phyloP scores from a whole-genome alignment of 2,329 filamentous ascomycete genomes.

The Rutstroemia sp. region DNA sequence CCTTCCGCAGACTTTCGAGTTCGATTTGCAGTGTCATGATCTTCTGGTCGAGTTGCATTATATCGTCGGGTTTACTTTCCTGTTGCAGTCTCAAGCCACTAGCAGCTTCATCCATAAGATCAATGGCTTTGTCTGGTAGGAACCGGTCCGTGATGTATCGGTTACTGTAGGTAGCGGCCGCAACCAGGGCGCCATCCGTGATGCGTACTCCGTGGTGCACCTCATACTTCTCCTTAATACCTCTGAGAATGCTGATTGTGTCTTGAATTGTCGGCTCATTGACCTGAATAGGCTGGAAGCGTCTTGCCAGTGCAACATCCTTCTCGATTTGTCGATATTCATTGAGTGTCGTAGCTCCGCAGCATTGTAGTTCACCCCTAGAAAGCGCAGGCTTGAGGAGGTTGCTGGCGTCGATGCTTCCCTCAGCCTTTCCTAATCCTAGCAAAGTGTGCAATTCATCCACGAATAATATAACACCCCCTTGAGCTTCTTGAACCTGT shows the following conservation, averaged over 20 bases:
- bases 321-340: constrained; percentile 95
- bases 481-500: constrained; percentile 63
- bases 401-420: constrained; percentile 94
- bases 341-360: constrained; percentile 84
- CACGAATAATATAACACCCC: constrained; percentile 87
- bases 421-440: constrained; percentile 89
- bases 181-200: constrained; percentile 84
- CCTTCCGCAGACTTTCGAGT: constrained; percentile 86
- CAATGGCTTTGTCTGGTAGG: constrained; percentile 93
- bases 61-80: constrained; percentile 93
- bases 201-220: constrained; percentile 95
- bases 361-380: constrained; percentile 77
- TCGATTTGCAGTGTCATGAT: constrained; percentile 98
- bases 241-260: constrained; percentile 89
- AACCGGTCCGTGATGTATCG: constrained; percentile 96
- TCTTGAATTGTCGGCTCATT: constrained; percentile 85
- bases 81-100: constrained; percentile 86
- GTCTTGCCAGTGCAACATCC: constrained; percentile 82
- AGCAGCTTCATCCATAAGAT: constrained; percentile 91
- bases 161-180: constrained; percentile 86
- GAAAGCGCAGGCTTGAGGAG: constrained; percentile 90
- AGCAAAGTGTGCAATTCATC: constrained; percentile 90
- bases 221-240: constrained; percentile 96
- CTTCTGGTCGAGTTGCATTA: constrained; percentile 84
- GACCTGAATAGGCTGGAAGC: constrained; percentile 94